A percentile compares a stretch with the other conserved stretches of the same genome.
Conservation (phyloP, 768 basidiomycete species). For the Coprinopsis cinerea region DNA sequence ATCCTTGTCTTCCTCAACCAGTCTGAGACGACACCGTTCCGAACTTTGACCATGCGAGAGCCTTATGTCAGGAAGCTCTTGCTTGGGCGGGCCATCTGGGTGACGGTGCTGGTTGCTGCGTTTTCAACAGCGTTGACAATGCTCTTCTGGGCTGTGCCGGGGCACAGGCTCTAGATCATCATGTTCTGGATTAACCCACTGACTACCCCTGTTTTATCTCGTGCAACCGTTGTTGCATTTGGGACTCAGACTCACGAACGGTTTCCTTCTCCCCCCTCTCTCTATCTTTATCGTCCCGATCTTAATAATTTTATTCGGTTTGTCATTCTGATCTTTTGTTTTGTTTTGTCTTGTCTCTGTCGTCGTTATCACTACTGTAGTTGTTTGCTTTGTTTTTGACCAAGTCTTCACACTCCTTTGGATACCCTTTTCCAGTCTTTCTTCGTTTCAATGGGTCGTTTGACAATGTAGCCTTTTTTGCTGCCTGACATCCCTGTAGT, state of each 20-base stretch:
- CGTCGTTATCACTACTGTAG: constrained; percentile 9
- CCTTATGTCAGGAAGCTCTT: constrained; percentile 92
- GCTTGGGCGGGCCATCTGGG: constrained; percentile 87
- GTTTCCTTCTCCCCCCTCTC: constrained; percentile 12
- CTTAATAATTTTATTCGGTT: constrained; percentile 9
- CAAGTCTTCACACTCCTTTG: constrained; percentile 10
- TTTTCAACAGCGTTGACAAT: constrained; percentile 79
- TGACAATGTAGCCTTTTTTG: constrained; percentile 7
- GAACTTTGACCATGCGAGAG: constrained; percentile 85
- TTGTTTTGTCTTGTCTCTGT: constrained; percentile 2
- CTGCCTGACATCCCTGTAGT: background rate
- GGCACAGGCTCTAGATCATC: constrained; percentile 67
- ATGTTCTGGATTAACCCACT: background rate
- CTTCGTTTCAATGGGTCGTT: background rate
- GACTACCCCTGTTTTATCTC: too few species aligned
- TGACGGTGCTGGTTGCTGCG: constrained; percentile 69
- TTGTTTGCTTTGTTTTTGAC: constrained; percentile 10
- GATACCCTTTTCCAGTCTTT: constrained; percentile 15
- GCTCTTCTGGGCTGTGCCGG: constrained; percentile 95
- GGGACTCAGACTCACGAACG: background rate
- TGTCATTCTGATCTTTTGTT: background rate
- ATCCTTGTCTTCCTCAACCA: constrained; percentile 89
- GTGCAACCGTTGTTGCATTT: too few species aligned
- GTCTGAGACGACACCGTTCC: constrained; percentile 96
- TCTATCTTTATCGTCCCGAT: constrained; percentile 12